Base-by-base conservation (phyloP, 176 grass and related monocot species). In the Thalia dealbata region DNA sequence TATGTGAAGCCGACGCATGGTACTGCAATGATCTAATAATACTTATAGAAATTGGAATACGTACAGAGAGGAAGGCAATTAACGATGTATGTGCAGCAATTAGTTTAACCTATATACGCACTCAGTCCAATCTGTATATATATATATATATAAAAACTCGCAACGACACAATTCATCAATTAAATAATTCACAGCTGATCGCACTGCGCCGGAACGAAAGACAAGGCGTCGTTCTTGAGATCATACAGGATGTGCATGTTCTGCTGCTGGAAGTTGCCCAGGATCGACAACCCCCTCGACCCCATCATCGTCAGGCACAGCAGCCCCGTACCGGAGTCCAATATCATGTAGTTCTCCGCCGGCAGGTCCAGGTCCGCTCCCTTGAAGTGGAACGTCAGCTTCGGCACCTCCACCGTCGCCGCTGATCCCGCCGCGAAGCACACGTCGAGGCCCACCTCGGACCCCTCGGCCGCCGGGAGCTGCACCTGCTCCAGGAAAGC, bases 231-330 rank as follows among this genome's bases (percentile, higher is more conserved):
- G 18, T 64, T 83, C 62, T 74, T 70, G 48, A 97, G 67, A 87
- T 97, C 87, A 79, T 92, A 97, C 10, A 91, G 83, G 67, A 97
- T 84, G 59, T 92, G 83, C 74, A 89, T 81, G 73, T 90, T 90
- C 76, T 97, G 93, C 79, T 97, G 95, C 64, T 97, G 90, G 83
- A 91, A 92, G 84, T 92, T 97, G 72, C 90, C 95, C 48, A 97
- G 86, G 64, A 92, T 81, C 7, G 83, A 73, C 67, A 77, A 80
- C 1, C 87, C 87, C 16, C 77, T 84, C 7, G 87, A 78, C 29
- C 72, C 81, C 43, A 86, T 68, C 23, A 92, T 81, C 35, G 88
- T 84, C 32, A 91, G 54, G 76, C 90, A 97, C 85, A 97, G 38
- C 18, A 88, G 75, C 28, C 90, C 83, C 1, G 76, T 77, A 19